Evolutionary conservation across 2,329 filamentous ascomycete genomes (phyloP), one percentile per base, ranked within the genome.

Genomic region (Shiraia sp.): DNA sequence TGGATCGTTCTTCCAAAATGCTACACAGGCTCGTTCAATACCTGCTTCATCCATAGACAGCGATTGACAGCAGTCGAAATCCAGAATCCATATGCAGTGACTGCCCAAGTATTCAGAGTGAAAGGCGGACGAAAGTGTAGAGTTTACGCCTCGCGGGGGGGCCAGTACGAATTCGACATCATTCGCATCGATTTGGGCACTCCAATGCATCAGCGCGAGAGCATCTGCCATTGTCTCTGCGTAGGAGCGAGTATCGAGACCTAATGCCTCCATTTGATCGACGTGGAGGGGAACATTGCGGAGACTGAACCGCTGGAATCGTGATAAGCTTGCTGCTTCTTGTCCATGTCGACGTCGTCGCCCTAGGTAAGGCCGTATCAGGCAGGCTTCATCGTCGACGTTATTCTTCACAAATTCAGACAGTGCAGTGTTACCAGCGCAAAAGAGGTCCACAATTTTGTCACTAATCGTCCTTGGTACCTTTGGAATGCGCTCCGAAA

Each of bases 21-120:
- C 71, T 2, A 41, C 46, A 0, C 70, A 74, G 2, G 75, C 75
- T 26, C 71, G 62, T 9, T 68, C 41, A 0, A 79, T 51, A 0
- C 77, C 77, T 0, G 59, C 31, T 71, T 46, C 48, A 10, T 53
- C 38, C 38, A 51, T 42, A 0, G 24, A 15, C 1, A 82, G 44
- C 71, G 79, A 50, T 59, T 81, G 49, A 76, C 80, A 60, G 80
- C 81, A 34, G 73, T 82, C 61, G 75, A 83, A 71, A 79, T 85
- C 74, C 76, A 85, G 74, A 2, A 69, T 42, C 64, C 64, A 68
- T 16, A 67, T 37, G n/a, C 41, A 36, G 24, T 55, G 49, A n/a
- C 6, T 10, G 2, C 43, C 45, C 3, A 47, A 19, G 19, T 41
- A 48, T 4, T 47, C 28, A 25, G 46, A 53, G 7, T 36, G n/a